phyloP scores from a whole-genome alignment of 306 rosid species.

The Adenanthera pavonina region DNA sequence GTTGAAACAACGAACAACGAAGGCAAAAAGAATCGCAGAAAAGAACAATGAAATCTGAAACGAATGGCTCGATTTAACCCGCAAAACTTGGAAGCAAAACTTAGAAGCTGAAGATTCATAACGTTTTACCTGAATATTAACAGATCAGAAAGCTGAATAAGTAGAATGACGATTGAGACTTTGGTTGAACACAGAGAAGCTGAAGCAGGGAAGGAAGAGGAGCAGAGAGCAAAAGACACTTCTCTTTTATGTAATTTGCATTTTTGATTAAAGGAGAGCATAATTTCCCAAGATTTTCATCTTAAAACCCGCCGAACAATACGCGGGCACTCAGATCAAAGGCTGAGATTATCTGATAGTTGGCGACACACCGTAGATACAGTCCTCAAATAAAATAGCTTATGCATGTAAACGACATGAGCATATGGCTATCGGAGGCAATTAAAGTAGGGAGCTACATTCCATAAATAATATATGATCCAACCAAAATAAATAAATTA shows the following conservation, averaged over 20 bases:
- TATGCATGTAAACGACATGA: neutral
- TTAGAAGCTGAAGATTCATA: conserved; percentile 22
- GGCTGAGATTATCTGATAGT: conserved; percentile 14
- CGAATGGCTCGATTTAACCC: neutral
- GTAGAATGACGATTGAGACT: conserved; percentile 26
- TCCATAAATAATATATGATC: neutral
- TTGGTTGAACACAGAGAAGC: conserved; percentile 36
- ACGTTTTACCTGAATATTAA: conserved; percentile 57
- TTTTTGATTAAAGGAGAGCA: neutral
- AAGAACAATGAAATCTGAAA: neutral
- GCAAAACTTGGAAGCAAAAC: conserved; percentile 34
- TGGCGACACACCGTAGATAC: conserved; percentile 23
- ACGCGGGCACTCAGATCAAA: neutral
- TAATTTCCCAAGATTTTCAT: neutral
- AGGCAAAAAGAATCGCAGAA: conserved; percentile 12
- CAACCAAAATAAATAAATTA: too few species aligned
- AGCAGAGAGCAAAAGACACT: conserved; percentile 46
- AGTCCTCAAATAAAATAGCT: neutral
- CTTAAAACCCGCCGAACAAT: conserved; percentile 29
- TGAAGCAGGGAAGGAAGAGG: conserved; percentile 15
- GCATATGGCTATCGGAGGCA: neutral
- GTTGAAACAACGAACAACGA: conserved; percentile 29
- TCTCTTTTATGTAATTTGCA: conserved; percentile 6
- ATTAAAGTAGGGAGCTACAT: neutral
- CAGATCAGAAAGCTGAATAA: conserved; percentile 44